Percentiles rank a stretch among this genome's conserved stretches.
Conservation (phyloP, 306 rosid species). For the Cucumis melo region DNA sequence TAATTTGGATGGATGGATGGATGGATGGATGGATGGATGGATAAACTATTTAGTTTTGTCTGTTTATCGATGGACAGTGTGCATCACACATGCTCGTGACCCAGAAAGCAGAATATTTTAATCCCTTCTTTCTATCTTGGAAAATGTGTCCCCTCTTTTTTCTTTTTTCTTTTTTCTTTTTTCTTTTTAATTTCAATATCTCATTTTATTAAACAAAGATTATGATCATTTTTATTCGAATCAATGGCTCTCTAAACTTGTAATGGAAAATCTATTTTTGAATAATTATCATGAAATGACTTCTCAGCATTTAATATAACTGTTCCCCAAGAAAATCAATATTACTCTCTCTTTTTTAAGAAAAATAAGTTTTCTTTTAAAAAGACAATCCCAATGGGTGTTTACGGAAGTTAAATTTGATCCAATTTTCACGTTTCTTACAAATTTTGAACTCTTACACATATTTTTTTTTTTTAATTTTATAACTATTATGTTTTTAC, state of each 20-base stretch:
- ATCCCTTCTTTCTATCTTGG: constrained; percentile 18
- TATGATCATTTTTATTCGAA: background rate
- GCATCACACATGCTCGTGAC: constrained; percentile 56
- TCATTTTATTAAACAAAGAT: background rate
- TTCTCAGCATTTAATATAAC: background rate
- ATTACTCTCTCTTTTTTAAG: too few species aligned
- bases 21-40: background rate
- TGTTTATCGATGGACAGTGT: constrained; percentile 24
- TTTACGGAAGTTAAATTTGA: too few species aligned
- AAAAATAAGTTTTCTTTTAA: too few species aligned
- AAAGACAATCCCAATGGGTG: too few species aligned
- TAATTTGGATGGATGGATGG: background rate
- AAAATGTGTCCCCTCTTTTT: constrained; percentile 25
- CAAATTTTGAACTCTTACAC: too few species aligned
- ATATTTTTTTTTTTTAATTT: too few species aligned
- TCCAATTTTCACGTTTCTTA: too few species aligned
- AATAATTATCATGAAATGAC: background rate
- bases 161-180: background rate
- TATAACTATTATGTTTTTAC: too few species aligned
- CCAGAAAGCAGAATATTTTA: constrained; percentile 10
- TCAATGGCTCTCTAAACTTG: background rate
- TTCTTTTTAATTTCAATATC: too few species aligned
- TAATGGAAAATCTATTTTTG: too few species aligned
- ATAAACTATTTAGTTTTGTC: constrained; percentile 16
- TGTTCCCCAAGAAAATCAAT: too few species aligned